phyloP scores from a whole-genome alignment of 768 basidiomycete species.

The Amanita phalloides region DNA sequence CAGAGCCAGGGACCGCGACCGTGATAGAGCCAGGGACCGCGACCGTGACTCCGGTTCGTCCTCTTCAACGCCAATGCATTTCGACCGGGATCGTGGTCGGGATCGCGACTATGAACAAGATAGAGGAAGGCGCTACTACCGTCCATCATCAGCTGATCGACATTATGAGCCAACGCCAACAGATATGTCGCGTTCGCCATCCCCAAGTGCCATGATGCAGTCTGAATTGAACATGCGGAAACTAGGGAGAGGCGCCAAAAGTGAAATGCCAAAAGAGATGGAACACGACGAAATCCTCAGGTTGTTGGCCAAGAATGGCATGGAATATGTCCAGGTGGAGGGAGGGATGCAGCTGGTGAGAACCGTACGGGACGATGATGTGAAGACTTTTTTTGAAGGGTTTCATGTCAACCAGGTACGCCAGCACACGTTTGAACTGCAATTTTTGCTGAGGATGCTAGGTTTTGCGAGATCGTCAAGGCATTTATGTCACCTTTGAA shows the following conservation, averaged over 20 bases:
- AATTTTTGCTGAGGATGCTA: conserved; percentile 16
- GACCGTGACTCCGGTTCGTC: conserved; percentile 1
- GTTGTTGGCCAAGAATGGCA: conserved; percentile 49
- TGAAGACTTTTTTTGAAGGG: conserved; percentile 54
- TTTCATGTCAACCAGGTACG: conserved; percentile 69
- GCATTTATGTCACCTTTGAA: conserved; percentile 77
- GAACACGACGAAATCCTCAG: conserved; percentile 30
- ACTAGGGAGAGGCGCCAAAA: conserved; percentile 10
- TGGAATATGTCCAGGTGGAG: conserved; percentile 56
- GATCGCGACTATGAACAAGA: conserved; percentile 1
- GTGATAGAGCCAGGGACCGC: conserved; percentile 5
- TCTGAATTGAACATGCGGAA: conserved; percentile 3
- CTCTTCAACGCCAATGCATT: conserved; percentile 3
- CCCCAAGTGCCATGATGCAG: conserved; percentile 13
- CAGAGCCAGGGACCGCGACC: conserved; percentile 1
- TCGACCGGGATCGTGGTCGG: conserved; percentile 1
- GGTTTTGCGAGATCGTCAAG: conserved; percentile 61
- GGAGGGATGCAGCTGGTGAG: conserved; percentile 34
- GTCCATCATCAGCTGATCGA: conserved; percentile 1
- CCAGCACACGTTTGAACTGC: conserved; percentile 7
- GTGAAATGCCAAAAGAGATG: conserved; percentile 24
- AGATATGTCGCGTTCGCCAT: conserved; percentile 20
- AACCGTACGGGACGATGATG: conserved; percentile 53
- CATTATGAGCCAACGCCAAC: conserved; percentile 4
- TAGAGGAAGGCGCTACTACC: not conserved